Evolutionary conservation across 495 filamentous ascomycete genomes (phyloP), one percentile per base, ranked within the genome.

Genomic region (Podospora pseudopauciseta): DNA sequence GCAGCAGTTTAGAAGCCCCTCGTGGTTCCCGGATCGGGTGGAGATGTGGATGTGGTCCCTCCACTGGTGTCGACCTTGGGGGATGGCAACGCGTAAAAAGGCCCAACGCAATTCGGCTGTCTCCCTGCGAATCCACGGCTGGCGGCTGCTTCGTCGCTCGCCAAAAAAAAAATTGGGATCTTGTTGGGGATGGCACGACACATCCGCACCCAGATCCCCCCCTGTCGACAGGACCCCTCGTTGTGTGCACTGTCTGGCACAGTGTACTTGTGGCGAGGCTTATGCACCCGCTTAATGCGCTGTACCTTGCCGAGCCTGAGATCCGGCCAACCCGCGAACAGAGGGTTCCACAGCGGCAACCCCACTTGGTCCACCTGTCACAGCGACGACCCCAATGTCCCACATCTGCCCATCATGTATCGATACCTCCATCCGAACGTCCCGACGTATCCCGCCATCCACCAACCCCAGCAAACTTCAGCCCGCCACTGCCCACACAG

Each of bases 161-260:
- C 74, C 72, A 75, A 73, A 73, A 68, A 74, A 73, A 73, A 69
- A 68, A 72, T 72, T 73, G 66, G 71, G 72, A 66, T 77, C 73
- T 76, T 79, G 75, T 77, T 79, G 75, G 77, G 77, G 77, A 73
- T 75, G 66, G 68, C 64, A 71, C 64, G 65, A 70, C 72, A 60
- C 65, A 67, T 30, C 64, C 60, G 66, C 55, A 65, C 59, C 23
- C 55, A 55, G 49, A 27, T 57, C 67, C 66, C 70, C 74, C 75
- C 55, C 55, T 58, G 55, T 58, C 55, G 23, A 58, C 55, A 26
- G 23, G 32, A 63, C 70, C 67, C 63, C 26, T 65, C 44, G 58
- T 66, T 66, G 30, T 71, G 67, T 70, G 70, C 32, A 63, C 61
- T 32, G 30, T 26, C 39, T 49, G 9, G 59, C 30, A 61, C 59